Base-by-base conservation (phyloP, 768 basidiomycete genomes). In the Polyporus arcularius region DNA sequence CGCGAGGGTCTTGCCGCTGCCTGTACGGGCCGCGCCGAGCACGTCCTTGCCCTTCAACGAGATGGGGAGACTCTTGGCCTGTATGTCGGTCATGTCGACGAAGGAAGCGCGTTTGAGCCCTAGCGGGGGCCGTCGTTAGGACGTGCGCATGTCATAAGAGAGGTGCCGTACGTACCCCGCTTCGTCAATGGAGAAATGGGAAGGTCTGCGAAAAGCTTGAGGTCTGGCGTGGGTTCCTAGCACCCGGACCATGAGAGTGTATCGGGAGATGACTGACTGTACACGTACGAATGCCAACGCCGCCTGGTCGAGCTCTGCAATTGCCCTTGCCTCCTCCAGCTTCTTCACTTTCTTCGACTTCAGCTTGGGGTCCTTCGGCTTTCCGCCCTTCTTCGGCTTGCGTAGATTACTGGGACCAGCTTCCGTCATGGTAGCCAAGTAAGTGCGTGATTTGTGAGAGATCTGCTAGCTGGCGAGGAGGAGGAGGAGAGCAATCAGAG, bases 61-160 rank as follows among this genome's bases (percentile, higher is more conserved):
- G 8, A 82, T 72, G 0, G 87, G 86, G 30, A 90, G 75, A 39
- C 86, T 82, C 15, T 82, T 76, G 5, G 79, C 73, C 68, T 90
- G 88, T 48, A 90, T 88, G 58, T 94, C 89, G 0, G 96, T 97
- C 84, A 94, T 94, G 21, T 89, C 80, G 45, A 88, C 80, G 68
- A 95, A 97, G 69, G 86, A 94, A 0, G 88, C 85, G 61, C 92
- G 90, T 76, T 92, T 93, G 39, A 98, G 78, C 15, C 95, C 95
- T 93, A 57, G 12, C 21, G 16, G 9, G 46, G 12, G 8, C 12
- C 12, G 21, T 14, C 10, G 55, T 50, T 10, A 41, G 47, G 11
- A 11, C 32, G 10, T 0, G 54, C 11, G 30, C 30, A 12, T 38
- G 40, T n/a, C 16, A 21, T 40, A 57, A 65, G 52, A 30, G 41